A percentile compares a stretch with the other conserved stretches of the same genome.
phyloP scores from a whole-genome alignment of 1,284 basidiomycete species.

The Cryptococcus maquisensis region DNA sequence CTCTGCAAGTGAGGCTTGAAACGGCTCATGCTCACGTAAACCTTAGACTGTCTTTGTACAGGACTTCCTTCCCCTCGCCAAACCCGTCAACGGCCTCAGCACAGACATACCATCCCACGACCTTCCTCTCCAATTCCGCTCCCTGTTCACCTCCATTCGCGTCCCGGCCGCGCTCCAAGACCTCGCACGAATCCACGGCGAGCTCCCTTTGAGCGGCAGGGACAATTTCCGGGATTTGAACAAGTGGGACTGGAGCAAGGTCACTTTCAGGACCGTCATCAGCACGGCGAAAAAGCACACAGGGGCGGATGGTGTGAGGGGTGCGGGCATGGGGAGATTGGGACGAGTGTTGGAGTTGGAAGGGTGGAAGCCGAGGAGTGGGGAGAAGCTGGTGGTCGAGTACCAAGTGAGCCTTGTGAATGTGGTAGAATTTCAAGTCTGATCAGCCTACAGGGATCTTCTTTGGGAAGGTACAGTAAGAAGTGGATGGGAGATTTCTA shows the following conservation, averaged over 20 bases:
- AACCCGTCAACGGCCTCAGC: conserved; percentile 2
- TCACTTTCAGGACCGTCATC: conserved; percentile 42
- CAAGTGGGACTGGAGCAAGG: conserved; percentile 44
- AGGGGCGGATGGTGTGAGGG: conserved; percentile 28
- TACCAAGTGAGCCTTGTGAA: conserved; percentile 39
- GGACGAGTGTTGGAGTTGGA: conserved; percentile 33
- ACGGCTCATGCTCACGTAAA: no score
- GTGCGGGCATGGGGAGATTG: conserved; percentile 36
- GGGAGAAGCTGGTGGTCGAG: conserved; percentile 37
- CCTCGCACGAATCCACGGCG: conserved; percentile 22
- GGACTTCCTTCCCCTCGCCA: conserved; percentile 35
- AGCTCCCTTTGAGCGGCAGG: conserved; percentile 25
- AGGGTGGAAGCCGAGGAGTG: conserved; percentile 33
- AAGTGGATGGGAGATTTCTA: conserved; percentile 45
- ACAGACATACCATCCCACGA: conserved; percentile 16
- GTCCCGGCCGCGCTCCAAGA: conserved; percentile 34
- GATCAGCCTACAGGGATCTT: conserved; percentile 36
- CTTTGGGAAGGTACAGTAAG: conserved; percentile 36
- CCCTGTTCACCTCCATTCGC: conserved; percentile 38
- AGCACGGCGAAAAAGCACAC: conserved; percentile 39
- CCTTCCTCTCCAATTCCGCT: conserved; percentile 36
- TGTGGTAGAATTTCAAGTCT: neutral
- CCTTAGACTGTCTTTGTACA: conserved; percentile 48
- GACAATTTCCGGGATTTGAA: conserved; percentile 24
- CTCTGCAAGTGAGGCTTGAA: neutral